phyloP scores from a whole-genome alignment of 2,329 filamentous ascomycete species.

The Penicillium expansum region DNA sequence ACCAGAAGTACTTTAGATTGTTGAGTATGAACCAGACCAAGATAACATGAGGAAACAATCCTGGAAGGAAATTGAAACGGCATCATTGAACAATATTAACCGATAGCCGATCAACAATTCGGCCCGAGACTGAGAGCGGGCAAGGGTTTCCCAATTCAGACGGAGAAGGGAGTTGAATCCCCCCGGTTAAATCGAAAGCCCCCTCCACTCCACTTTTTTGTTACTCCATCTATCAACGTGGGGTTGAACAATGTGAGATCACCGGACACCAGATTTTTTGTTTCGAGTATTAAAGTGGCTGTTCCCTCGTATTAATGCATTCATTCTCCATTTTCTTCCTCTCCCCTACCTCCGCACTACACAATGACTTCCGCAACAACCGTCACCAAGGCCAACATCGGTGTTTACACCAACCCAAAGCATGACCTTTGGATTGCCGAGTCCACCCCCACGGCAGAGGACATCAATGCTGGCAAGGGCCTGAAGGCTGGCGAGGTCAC shows the following conservation, averaged over 20 bases:
- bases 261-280: neutral
- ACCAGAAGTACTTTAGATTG: neutral
- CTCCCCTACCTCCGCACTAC: conserved; percentile 3
- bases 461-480: conserved; percentile 64
- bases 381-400: conserved; percentile 79
- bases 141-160: conserved; percentile 9
- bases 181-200: conserved; percentile 23
- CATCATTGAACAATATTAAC: conserved; percentile 8
- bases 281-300: conserved; percentile 9
- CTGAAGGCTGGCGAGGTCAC: conserved; percentile 82
- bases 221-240: conserved; percentile 11
- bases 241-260: conserved; percentile 6
- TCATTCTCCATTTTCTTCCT: conserved; percentile 7
- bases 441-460: conserved; percentile 71
- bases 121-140: conserved; percentile 14
- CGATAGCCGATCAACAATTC: conserved; percentile 21
- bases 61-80: neutral
- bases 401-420: conserved; percentile 89
- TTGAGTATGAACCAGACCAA: neutral
- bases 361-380: conserved; percentile 33
- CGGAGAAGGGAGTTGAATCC: conserved; percentile 11
- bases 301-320: conserved; percentile 12
- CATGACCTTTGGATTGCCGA: conserved; percentile 89
- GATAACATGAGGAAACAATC: neutral
- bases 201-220: conserved; percentile 22